Evolutionary conservation across 139 green algal species (phyloP).

Genomic region (Ulvella scutata): DNA sequence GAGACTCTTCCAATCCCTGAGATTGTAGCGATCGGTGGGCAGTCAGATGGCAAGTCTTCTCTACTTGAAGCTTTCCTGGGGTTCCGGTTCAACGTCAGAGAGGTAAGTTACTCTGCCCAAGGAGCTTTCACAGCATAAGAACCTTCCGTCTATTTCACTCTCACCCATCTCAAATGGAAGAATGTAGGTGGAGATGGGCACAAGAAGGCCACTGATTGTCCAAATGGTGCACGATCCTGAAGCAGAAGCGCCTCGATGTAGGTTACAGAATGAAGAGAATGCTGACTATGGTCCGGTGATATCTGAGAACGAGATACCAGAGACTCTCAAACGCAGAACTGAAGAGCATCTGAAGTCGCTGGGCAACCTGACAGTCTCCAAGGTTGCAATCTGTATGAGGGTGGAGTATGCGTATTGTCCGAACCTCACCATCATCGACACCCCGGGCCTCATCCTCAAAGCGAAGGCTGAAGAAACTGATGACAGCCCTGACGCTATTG

Average conservation of each 20-base stretch:
- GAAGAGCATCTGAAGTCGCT: slow-evolving; percentile 58
- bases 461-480: slow-evolving; percentile 62
- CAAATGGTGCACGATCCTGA: slow-evolving; percentile 68
- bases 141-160: too few species aligned
- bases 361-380: slow-evolving; percentile 47
- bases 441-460: slow-evolving; percentile 86
- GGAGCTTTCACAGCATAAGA: too few species aligned
- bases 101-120: too few species aligned
- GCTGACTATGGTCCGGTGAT: slow-evolving; percentile 58
- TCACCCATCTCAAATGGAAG: too few species aligned
- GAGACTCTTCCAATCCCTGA: slow-evolving; percentile 76
- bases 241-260: slow-evolving; percentile 51
- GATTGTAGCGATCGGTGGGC: slow-evolving; percentile 81
- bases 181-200: slow-evolving; percentile 93
- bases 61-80: slow-evolving; percentile 84
- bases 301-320: slow-evolving; percentile 55
- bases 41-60: slow-evolving; percentile 77
- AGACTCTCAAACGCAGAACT: slow-evolving; percentile 62
- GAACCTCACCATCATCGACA: slow-evolving; percentile 90
- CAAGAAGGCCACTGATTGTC: slow-evolving; percentile 61
- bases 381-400: slow-evolving; percentile 66
- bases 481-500: slow-evolving; percentile 76
- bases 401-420: slow-evolving; percentile 66
- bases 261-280: slow-evolving; percentile 72
- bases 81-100: slow-evolving; percentile 72